A percentile compares a stretch with the other conserved stretches of the same genome.
phyloP scores from a whole-genome alignment of 129 eudicot species.

The Gnaphalium uliginosum region DNA sequence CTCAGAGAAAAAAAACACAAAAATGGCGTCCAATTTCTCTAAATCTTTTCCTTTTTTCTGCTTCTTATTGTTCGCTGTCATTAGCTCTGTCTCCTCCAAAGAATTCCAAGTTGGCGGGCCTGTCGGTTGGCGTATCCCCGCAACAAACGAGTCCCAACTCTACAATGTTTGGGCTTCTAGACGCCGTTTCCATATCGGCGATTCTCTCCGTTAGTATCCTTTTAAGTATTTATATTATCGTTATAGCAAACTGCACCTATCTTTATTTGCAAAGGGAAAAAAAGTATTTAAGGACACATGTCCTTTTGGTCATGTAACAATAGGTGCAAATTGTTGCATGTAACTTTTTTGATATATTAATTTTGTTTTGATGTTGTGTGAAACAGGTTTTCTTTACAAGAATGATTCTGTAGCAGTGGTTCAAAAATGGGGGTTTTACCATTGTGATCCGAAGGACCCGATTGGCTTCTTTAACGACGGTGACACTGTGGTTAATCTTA shows the following conservation, averaged over 20 bases:
- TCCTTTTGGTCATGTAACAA: background rate
- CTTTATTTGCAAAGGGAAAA: too few species aligned
- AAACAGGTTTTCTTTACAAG: slow-evolving; percentile 62
- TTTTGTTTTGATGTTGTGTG: slow-evolving; percentile 1
- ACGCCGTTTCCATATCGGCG: slow-evolving; percentile 37
- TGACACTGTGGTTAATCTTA: slow-evolving; percentile 42
- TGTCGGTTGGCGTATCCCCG: slow-evolving; percentile 44
- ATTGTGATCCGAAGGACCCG: slow-evolving; percentile 50
- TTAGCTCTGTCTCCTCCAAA: slow-evolving; percentile 25
- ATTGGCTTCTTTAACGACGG: slow-evolving; percentile 43
- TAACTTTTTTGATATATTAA: background rate
- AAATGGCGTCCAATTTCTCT: slow-evolving; percentile 15
- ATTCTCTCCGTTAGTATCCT: slow-evolving; percentile 40
- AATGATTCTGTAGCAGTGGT: slow-evolving; percentile 65
- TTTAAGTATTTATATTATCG: background rate
- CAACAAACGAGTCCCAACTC: slow-evolving; percentile 35
- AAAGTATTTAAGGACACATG: background rate
- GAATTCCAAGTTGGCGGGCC: slow-evolving; percentile 37
- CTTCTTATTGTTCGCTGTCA: background rate
- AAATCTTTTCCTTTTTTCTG: background rate
- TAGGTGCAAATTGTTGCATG: background rate
- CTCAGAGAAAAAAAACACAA: background rate
- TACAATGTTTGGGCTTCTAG: slow-evolving; percentile 43
- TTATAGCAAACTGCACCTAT: too few species aligned
- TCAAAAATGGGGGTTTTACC: slow-evolving; percentile 62